phyloP scores from a whole-genome alignment of 1,284 basidiomycete species.

The Trametes sp. region DNA sequence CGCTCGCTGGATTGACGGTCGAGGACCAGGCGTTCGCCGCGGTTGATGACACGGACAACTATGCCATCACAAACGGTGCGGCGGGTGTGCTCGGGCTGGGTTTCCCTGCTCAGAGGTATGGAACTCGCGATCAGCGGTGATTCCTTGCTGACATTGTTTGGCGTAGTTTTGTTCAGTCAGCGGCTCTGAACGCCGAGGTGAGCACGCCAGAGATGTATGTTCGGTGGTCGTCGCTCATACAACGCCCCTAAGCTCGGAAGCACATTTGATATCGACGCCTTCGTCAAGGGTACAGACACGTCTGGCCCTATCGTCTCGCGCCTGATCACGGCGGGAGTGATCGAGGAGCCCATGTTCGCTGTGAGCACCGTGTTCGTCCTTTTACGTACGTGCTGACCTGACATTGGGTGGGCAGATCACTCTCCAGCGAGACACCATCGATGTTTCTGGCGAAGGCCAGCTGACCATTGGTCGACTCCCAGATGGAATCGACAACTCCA shows the following conservation, averaged over 20 bases:
- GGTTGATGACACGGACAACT: constrained; percentile 45
- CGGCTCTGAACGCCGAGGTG: constrained; percentile 45
- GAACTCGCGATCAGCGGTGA: neutral
- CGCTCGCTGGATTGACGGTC: constrained; percentile 47
- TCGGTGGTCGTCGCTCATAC: neutral
- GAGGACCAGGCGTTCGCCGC: constrained; percentile 44
- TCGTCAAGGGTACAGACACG: constrained; percentile 46
- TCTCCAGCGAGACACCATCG: constrained; percentile 50
- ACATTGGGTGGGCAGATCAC: constrained; percentile 37
- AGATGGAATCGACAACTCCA: constrained; percentile 45
- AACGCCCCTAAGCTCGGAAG: neutral
- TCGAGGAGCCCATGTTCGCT: constrained; percentile 55
- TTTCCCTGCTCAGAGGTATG: constrained; percentile 46
- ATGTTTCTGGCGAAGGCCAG: constrained; percentile 45
- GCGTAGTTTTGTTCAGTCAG: constrained; percentile 49
- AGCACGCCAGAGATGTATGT: neutral
- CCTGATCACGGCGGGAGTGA: constrained; percentile 48
- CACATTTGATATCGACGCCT: constrained; percentile 46
- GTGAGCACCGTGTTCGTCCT: constrained; percentile 24
- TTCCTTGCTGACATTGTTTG: neutral
- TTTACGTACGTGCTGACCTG: neutral
- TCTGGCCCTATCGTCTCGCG: constrained; percentile 56
- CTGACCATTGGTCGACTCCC: constrained; percentile 52
- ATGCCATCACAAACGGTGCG: constrained; percentile 43
- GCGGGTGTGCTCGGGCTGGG: constrained; percentile 50